Conservation (phyloP, 164 flowering plant species). For the Magnolia kwangsiensis region DNA sequence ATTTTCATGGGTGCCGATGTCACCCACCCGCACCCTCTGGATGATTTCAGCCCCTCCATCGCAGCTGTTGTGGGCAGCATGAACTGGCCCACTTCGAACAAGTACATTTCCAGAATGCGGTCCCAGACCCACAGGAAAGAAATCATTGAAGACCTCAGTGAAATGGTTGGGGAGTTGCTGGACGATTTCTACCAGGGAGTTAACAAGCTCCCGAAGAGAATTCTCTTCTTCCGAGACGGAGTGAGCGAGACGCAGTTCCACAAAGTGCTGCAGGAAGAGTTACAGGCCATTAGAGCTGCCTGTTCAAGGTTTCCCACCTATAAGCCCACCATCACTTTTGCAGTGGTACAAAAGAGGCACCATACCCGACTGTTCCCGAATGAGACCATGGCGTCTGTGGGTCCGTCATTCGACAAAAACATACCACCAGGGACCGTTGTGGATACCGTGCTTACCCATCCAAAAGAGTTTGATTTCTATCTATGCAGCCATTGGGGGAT, state of each 20-base stretch:
- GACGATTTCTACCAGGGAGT: slow-evolving; percentile 58
- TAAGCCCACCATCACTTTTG: slow-evolving; percentile 70
- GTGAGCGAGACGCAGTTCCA: slow-evolving; percentile 90
- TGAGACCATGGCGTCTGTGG: slow-evolving; percentile 21
- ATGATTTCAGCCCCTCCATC: slow-evolving; percentile 82
- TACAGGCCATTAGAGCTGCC: slow-evolving; percentile 59
- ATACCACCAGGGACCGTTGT: slow-evolving; percentile 93
- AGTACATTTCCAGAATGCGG: slow-evolving; percentile 74
- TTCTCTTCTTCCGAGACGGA: slow-evolving; percentile 90
- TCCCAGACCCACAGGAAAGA: slow-evolving; percentile 87
- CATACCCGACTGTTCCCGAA: slow-evolving; percentile 77
- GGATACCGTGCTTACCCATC: slow-evolving; percentile 80
- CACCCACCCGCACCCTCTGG: slow-evolving; percentile 93
- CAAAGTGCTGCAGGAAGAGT: slow-evolving; percentile 73
- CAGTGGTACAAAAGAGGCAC: slow-evolving; percentile 89
- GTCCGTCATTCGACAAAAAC: slow-evolving; percentile 45
- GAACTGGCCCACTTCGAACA: slow-evolving; percentile 96
- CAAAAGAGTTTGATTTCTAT: slow-evolving; percentile 86
- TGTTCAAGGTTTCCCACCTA: slow-evolving; percentile 56
- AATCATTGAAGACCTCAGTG: slow-evolving; percentile 73
- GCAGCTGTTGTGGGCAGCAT: slow-evolving; percentile 95
- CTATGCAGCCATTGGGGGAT: slow-evolving; percentile 94
- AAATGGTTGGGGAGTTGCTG: slow-evolving; percentile 74
- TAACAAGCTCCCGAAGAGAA: slow-evolving; percentile 52
- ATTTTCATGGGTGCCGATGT: slow-evolving; percentile 98